A percentile compares a stretch with the other conserved stretches of the same genome.
Evolutionary conservation across 495 filamentous ascomycete species (phyloP).

Genomic region (Choiromyces venosus): DNA sequence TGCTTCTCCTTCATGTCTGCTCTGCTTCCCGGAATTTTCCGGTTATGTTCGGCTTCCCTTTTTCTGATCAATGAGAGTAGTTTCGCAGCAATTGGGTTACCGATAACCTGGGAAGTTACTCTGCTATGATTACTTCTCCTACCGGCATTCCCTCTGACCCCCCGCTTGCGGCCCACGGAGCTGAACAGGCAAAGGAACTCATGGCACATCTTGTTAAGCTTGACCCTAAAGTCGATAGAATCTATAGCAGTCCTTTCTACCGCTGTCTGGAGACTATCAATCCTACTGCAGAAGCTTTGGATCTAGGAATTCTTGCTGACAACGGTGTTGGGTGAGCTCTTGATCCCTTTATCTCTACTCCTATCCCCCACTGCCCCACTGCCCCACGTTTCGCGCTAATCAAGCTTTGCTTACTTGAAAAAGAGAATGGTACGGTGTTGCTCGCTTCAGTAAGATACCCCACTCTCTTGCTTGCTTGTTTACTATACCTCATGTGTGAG

Average conservation of each 20-base stretch:
- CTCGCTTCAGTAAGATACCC: slow-evolving; percentile 53
- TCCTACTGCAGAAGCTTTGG: slow-evolving; percentile 59
- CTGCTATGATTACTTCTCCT: slow-evolving; percentile 62
- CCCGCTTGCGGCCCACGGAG: slow-evolving; percentile 78
- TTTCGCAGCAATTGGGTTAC: slow-evolving; percentile 87
- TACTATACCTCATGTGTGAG: not conserved
- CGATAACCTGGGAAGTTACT: slow-evolving; percentile 71
- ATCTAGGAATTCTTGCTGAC: slow-evolving; percentile 37
- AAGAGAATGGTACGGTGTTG: slow-evolving; percentile 84
- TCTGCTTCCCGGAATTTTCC: slow-evolving; percentile 3
- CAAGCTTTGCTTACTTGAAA: not conserved
- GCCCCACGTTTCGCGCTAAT: not conserved
- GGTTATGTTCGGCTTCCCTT: not conserved
- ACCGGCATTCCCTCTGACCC: slow-evolving; percentile 82
- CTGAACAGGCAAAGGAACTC: slow-evolving; percentile 75
- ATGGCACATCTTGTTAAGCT: slow-evolving; percentile 57
- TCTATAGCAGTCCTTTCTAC: slow-evolving; percentile 87
- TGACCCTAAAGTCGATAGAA: slow-evolving; percentile 61
- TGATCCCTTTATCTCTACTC: not conserved
- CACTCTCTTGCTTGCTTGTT: not conserved
- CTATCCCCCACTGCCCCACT: not conserved
- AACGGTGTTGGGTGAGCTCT: slow-evolving; percentile 41
- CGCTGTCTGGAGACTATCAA: slow-evolving; percentile 83
- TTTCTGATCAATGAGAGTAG: slow-evolving; percentile 47
- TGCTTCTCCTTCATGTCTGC: slow-evolving; percentile 2